Evolutionary conservation across 768 basidiomycete genomes (phyloP).

Genomic region (Lentinula guzmanii): DNA sequence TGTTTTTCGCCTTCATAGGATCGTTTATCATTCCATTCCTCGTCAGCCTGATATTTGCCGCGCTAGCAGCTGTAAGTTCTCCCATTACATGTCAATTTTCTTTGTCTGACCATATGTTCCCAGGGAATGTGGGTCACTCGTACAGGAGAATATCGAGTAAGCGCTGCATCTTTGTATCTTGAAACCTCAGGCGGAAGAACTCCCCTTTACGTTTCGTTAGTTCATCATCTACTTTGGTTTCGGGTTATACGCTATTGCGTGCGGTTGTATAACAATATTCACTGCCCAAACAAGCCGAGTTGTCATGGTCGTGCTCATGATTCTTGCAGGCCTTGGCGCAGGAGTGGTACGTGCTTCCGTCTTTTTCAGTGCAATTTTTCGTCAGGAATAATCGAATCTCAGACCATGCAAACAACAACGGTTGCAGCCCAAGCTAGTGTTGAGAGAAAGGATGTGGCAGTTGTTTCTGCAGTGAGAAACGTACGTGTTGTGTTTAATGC

Average conservation of each 20-base stretch:
- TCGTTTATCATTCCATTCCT: slow-evolving; percentile 67
- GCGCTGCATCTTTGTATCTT: slow-evolving; percentile 6
- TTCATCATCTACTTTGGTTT: slow-evolving; percentile 60
- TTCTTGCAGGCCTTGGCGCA: slow-evolving; percentile 54
- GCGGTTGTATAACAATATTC: slow-evolving; percentile 63
- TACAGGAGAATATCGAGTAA: slow-evolving; percentile 58
- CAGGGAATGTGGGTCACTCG: slow-evolving; percentile 59
- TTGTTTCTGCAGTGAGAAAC: slow-evolving; percentile 42
- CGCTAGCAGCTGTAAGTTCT: slow-evolving; percentile 43
- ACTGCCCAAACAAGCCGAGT: slow-evolving; percentile 39
- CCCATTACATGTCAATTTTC: not conserved
- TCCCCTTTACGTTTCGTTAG: slow-evolving; percentile 20
- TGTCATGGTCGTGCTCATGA: slow-evolving; percentile 52
- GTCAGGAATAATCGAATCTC: not conserved
- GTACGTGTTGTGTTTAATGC: slow-evolving; percentile 15
- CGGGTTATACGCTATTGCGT: slow-evolving; percentile 61
- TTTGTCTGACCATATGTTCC: not conserved
- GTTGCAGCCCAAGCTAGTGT: slow-evolving; percentile 73
- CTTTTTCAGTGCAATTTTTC: not conserved
- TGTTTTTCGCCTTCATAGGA: slow-evolving; percentile 26
- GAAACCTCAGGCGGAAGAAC: not conserved
- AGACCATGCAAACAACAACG: slow-evolving; percentile 60
- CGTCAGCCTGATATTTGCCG: slow-evolving; percentile 54
- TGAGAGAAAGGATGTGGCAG: slow-evolving; percentile 64
- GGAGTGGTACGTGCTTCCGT: slow-evolving; percentile 33